These are phyloP conservation scores for Rhododendron williamsianum DNA, from an alignment of 148 eudicot species.

Conservation along the genomic window DNA sequence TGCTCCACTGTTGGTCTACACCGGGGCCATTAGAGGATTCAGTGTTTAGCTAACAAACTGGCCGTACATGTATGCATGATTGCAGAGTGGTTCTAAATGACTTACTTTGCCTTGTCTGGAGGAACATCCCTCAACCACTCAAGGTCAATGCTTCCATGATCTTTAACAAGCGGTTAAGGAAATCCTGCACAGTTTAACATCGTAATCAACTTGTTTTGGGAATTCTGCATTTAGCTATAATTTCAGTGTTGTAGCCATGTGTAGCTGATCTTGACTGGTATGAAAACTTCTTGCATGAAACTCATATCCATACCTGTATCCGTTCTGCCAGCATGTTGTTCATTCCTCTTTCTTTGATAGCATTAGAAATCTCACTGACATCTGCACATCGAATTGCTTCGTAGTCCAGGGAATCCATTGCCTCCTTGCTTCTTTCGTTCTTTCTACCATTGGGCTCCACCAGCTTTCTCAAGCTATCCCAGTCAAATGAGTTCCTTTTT, in stretches of 20 bases:
- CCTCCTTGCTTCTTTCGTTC: conserved; percentile 32
- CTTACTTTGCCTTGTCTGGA: conserved; percentile 50
- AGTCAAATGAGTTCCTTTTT: conserved; percentile 33
- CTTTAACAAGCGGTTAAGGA: conserved; percentile 45
- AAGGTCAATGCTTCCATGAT: conserved; percentile 48
- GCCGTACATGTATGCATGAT: background rate
- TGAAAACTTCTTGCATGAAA: background rate
- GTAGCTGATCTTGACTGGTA: background rate
- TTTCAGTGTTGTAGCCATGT: background rate
- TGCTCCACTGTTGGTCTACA: background rate
- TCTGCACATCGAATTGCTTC: conserved; percentile 45
- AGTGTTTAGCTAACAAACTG: background rate
- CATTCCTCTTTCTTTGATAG: conserved; percentile 57
- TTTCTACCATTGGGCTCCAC: conserved; percentile 24
- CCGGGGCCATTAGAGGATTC: background rate
- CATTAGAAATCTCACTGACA: conserved; percentile 38
- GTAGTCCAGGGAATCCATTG: conserved; percentile 46
- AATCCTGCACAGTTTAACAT: conserved; percentile 30
- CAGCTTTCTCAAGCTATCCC: conserved; percentile 62
- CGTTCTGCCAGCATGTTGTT: conserved; percentile 55
- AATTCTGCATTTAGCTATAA: background rate
- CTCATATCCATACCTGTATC: conserved; percentile 34
- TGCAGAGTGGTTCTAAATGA: background rate
- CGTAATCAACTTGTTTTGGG: background rate
- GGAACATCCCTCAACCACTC: conserved; percentile 58